These are phyloP conservation scores for Verruconis gallopava DNA, from an alignment of 2,329 filamentous ascomycete species.

Conservation along the genomic window DNA sequence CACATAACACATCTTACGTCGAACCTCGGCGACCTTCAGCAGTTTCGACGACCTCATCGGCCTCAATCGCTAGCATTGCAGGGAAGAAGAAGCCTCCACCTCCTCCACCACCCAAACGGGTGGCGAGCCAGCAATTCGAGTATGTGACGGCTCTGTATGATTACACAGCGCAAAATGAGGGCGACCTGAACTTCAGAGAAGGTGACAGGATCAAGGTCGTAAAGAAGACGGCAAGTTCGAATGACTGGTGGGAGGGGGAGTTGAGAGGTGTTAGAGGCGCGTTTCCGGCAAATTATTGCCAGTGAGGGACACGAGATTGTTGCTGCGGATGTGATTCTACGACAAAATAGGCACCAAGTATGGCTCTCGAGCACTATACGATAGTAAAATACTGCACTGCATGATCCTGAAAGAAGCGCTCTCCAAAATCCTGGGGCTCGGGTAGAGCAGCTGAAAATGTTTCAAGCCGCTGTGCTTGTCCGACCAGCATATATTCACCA, in stretches of 20 bases:
- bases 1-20: slow-evolving; percentile 12
- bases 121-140: slow-evolving; percentile 36
- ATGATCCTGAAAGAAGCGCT: too few relatives aligned
- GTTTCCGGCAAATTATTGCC: slow-evolving; percentile 76
- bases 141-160: slow-evolving; percentile 64
- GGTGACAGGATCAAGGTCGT: slow-evolving; percentile 66
- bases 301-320: too few relatives aligned
- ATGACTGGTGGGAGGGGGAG: slow-evolving; percentile 86
- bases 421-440: too few relatives aligned
- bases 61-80: slow-evolving; percentile 25
- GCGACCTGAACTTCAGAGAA: slow-evolving; percentile 62
- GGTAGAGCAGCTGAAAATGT: too few relatives aligned
- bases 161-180: slow-evolving; percentile 55
- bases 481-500: too few relatives aligned
- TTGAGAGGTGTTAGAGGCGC: slow-evolving; percentile 52
- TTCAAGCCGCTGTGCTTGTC: too few relatives aligned
- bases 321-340: too few relatives aligned
- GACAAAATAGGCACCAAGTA: too few relatives aligned
- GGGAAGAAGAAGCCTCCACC: slow-evolving; percentile 65
- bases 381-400: too few relatives aligned
- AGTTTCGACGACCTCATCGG: slow-evolving; percentile 18
- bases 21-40: slow-evolving; percentile 25
- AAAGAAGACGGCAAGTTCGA: slow-evolving; percentile 64
- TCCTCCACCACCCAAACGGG: slow-evolving; percentile 52
- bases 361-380: too few relatives aligned